Evolutionary conservation across 1,139 yeast genomes (phyloP).

Genomic region (Zygosaccharomyces sapae): DNA sequence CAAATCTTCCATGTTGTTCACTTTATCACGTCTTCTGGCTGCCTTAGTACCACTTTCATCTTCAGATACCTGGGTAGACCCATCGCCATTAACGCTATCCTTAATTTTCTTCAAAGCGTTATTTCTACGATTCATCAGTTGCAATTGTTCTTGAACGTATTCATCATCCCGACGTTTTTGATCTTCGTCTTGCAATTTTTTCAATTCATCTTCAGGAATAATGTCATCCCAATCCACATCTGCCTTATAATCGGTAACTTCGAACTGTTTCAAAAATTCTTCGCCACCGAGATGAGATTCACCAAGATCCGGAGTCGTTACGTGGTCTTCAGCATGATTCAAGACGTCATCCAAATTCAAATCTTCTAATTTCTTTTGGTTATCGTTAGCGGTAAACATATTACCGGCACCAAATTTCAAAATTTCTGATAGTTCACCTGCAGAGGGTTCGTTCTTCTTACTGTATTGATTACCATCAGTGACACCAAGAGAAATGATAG

Average conservation of each 20-base stretch:
- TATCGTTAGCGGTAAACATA: slow-evolving; percentile 89
- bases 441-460: slow-evolving; percentile 66
- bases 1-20: slow-evolving; percentile 51
- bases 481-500: slow-evolving; percentile 92
- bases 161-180: slow-evolving; percentile 80
- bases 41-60: slow-evolving; percentile 42
- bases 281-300: slow-evolving; percentile 97
- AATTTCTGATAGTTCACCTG: slow-evolving; percentile 85
- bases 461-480: slow-evolving; percentile 56
- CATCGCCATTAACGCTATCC: slow-evolving; percentile 37
- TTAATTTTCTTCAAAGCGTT: slow-evolving; percentile 62
- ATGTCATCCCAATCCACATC: slow-evolving; percentile 99
- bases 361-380: slow-evolving; percentile 92
- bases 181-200: slow-evolving; percentile 86
- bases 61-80: slow-evolving; percentile 39
- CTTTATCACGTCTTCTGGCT: slow-evolving; percentile 36
- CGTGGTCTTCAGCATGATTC: slow-evolving; percentile 95
- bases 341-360: slow-evolving; percentile 93
- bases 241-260: slow-evolving; percentile 96
- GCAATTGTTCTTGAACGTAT: slow-evolving; percentile 83
- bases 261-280: slow-evolving; percentile 93
- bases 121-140: slow-evolving; percentile 76
- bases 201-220: slow-evolving; percentile 90
- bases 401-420: slow-evolving; percentile 97
- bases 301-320: slow-evolving; percentile 92